phyloP scores from a whole-genome alignment of 495 filamentous ascomycete genomes.

The Rhizodiscina lignyota region DNA sequence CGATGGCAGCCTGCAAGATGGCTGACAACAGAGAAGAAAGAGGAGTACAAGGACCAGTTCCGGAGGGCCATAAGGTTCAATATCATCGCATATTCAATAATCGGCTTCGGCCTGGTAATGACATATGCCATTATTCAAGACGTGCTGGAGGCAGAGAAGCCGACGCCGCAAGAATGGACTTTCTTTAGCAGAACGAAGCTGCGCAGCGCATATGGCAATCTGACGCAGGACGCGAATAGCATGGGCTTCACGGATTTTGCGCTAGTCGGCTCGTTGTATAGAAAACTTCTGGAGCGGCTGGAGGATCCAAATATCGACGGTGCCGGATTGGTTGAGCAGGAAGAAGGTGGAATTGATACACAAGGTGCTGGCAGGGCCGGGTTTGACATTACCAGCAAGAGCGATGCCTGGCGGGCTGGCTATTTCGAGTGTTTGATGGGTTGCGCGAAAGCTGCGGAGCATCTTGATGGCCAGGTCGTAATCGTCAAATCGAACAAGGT shows the following conservation, averaged over 20 bases:
- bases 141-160: slow-evolving; percentile 1
- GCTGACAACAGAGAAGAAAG: slow-evolving; percentile 42
- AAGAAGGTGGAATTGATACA: slow-evolving; percentile 37
- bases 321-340: slow-evolving; percentile 35
- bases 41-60: too few relatives aligned
- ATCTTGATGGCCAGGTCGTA: slow-evolving; percentile 54
- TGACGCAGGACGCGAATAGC: slow-evolving; percentile 25
- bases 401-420: slow-evolving; percentile 64
- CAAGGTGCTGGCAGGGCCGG: slow-evolving; percentile 39
- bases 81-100: too few relatives aligned
- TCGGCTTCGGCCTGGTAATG: too few relatives aligned
- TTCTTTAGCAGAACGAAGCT: slow-evolving; percentile 26
- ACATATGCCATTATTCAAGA: neutral
- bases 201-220: slow-evolving; percentile 6
- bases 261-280: slow-evolving; percentile 34
- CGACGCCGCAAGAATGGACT: slow-evolving; percentile 14
- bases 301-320: slow-evolving; percentile 48
- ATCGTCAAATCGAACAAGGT: neutral
- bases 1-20: slow-evolving; percentile 46
- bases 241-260: slow-evolving; percentile 48
- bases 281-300: slow-evolving; percentile 29
- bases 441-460: slow-evolving; percentile 57
- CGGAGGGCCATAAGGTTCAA: too few relatives aligned
- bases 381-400: slow-evolving; percentile 55
- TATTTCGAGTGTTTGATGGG: slow-evolving; percentile 71